Conservation (phyloP, 768 basidiomycete species). For the Ramaria rubella region DNA sequence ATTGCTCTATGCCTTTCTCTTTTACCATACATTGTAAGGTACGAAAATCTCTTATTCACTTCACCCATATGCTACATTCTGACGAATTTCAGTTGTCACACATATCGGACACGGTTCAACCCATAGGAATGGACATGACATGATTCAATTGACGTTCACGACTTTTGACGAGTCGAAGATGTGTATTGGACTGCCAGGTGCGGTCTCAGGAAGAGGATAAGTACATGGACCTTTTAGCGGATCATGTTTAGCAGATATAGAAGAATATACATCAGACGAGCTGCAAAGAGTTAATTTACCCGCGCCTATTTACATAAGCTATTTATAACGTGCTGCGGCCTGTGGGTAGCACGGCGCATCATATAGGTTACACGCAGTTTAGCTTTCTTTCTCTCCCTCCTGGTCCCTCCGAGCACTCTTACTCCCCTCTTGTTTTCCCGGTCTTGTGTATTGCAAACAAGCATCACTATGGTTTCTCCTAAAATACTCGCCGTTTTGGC, state of each 20-base stretch:
- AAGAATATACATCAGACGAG: background rate
- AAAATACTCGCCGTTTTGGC: background rate
- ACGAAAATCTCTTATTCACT: slow-evolving; percentile 20
- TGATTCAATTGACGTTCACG: background rate
- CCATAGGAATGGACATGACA: background rate
- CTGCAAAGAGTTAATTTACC: too few relatives aligned
- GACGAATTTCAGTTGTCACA: slow-evolving; percentile 56
- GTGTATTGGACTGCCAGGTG: background rate
- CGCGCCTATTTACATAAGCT: too few relatives aligned
- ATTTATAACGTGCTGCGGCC: too few relatives aligned
- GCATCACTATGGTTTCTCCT: background rate
- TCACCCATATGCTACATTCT: background rate
- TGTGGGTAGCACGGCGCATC: background rate
- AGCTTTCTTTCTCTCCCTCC: too few relatives aligned
- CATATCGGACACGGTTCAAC: slow-evolving; percentile 44
- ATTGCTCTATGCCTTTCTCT: slow-evolving; percentile 57
- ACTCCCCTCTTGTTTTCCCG: too few relatives aligned
- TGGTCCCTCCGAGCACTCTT: too few relatives aligned
- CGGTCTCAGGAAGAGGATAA: background rate
- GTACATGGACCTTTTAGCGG: background rate
- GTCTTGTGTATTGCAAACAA: background rate
- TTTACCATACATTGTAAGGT: slow-evolving; percentile 76
- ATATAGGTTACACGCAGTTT: too few relatives aligned
- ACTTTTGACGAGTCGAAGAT: background rate
- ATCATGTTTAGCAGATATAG: background rate